Evolutionary conservation across 2,329 filamentous ascomycete species (phyloP), one percentile per base, ranked within the genome.

Genomic region (Periconia sp.): DNA sequence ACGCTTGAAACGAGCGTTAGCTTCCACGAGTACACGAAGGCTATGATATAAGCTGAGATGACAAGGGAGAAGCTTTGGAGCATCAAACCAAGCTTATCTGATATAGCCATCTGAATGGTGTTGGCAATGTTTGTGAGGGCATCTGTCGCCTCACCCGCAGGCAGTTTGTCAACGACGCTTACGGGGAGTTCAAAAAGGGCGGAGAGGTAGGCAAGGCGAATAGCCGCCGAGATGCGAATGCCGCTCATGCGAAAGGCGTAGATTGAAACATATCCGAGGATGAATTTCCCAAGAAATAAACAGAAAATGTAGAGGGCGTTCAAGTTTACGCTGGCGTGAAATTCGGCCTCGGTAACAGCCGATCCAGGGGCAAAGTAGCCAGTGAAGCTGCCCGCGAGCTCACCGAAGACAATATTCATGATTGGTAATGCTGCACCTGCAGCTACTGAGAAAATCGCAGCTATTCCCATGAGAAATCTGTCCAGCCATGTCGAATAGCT

Each of bases 361-460:
- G 49, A 47, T 41, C 42, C 49, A n/a, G 35, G 11, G 35, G 14
- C 40, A 33, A 51, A 51, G 42, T 47, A 51, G 27, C 42, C 42
- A n/a, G 49, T 51, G 43, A 51, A 41, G 44, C 60, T 40, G 37
- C 23, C 54, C 35, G 48, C 52, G 30, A 43, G 18, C 43, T 23
- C 23, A 49, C 82, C 82, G 65, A 85, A 83, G 8, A 85, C 70
- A 44, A 85, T 73, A 41, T 83, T 81, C 80, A 85, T 83, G 18
- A 83, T 60, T 0, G 81, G 81, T 1, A 81, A 5, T 7, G 54
- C 45, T 47, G 56, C 20, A 42, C 30, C 31, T n/a, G 45, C 45
- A 8, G 30, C 27, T 35, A 47, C 6, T 2, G 45, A 47, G 15
- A 15, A 35, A 40, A 47, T 47, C 9, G 33, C 31, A 17, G 41